A percentile compares a stretch with the other conserved stretches of the same genome.
Conservation (phyloP, 495 filamentous ascomycete species). For the Penicillium argentinense region DNA sequence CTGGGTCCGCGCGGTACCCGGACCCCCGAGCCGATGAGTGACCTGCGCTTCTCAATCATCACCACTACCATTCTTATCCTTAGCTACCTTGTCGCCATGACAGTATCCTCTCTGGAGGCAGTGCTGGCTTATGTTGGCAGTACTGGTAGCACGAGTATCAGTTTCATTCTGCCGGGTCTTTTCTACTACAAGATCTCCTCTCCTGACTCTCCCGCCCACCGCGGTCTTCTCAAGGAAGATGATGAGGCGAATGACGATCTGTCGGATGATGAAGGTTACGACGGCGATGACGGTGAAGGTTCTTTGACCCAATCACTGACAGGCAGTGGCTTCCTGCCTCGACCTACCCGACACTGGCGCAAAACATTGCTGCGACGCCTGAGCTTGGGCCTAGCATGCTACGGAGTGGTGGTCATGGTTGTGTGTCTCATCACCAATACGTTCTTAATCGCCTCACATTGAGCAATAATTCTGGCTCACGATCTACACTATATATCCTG, state of each 20-base stretch:
- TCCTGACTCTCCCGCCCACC: constrained; percentile 80
- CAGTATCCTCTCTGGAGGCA: constrained; percentile 82
- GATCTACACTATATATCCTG: neutral
- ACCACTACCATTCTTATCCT: constrained; percentile 81
- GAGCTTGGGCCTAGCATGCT: constrained; percentile 74
- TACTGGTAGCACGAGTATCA: constrained; percentile 91
- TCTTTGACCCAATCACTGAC: constrained; percentile 37
- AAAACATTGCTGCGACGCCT: constrained; percentile 65
- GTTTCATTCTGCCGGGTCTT: constrained; percentile 91
- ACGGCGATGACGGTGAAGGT: constrained; percentile 38
- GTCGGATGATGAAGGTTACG: constrained; percentile 46
- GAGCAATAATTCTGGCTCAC: constrained; percentile 3
- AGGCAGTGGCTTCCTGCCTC: constrained; percentile 47
- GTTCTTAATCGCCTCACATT: constrained; percentile 63
- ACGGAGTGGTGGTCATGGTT: constrained; percentile 85
- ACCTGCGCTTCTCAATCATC: constrained; percentile 84
- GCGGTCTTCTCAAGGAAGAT: constrained; percentile 83
- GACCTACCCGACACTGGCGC: constrained; percentile 55
- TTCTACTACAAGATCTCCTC: constrained; percentile 98
- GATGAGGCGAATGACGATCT: constrained; percentile 59
- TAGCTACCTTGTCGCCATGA: constrained; percentile 85
- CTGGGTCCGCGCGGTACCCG: constrained; percentile 35
- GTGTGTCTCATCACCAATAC: constrained; percentile 84
- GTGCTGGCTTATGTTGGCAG: constrained; percentile 94
- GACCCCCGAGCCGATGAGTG: constrained; percentile 65